A percentile compares a stretch with the other conserved stretches of the same genome.
Evolutionary conservation across 768 basidiomycete genomes (phyloP).

Genomic region (Hebeloma cylindrosporum): DNA sequence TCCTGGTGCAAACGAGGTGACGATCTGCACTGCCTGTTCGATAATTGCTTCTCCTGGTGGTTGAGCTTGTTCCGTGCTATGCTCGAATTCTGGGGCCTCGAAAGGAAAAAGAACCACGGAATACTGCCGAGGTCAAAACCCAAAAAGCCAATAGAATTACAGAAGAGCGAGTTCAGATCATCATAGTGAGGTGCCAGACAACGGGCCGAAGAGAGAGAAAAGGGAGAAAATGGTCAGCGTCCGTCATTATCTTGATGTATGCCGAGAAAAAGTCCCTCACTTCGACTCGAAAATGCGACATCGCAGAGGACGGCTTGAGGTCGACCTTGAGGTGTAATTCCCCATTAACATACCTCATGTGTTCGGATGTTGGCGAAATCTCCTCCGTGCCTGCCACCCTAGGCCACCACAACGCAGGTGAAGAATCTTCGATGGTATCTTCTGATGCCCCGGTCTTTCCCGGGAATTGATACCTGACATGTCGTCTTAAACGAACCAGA

Average conservation of each 20-base stretch:
- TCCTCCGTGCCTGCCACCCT: constrained; percentile 17
- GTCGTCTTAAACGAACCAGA: constrained; percentile 26
- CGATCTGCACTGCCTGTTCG: constrained; percentile 34
- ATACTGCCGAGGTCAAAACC: too few species aligned
- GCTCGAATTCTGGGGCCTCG: constrained; percentile 30
- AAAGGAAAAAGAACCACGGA: constrained; percentile 40
- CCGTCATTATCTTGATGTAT: too few species aligned
- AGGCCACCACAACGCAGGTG: constrained; percentile 20
- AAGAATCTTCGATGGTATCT: constrained; percentile 17
- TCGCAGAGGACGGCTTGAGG: constrained; percentile 36
- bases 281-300: constrained; percentile 39
- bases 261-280: constrained; percentile 22
- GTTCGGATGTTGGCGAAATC: constrained; percentile 25
- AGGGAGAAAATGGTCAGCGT: too few species aligned
- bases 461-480: constrained; percentile 23
- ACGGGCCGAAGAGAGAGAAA: neutral
- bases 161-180: neutral
- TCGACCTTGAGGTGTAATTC: constrained; percentile 38
- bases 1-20: constrained; percentile 30
- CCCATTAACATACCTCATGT: constrained; percentile 29
- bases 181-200: neutral
- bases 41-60: constrained; percentile 25
- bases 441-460: constrained; percentile 12
- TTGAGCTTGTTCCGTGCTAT: too few species aligned
- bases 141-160: constrained; percentile 3